Evolutionary conservation across 225 moss, liverwort and hornwort species (phyloP), one percentile per base, ranked within the genome.

Genomic region (Physcomitrium patens): DNA sequence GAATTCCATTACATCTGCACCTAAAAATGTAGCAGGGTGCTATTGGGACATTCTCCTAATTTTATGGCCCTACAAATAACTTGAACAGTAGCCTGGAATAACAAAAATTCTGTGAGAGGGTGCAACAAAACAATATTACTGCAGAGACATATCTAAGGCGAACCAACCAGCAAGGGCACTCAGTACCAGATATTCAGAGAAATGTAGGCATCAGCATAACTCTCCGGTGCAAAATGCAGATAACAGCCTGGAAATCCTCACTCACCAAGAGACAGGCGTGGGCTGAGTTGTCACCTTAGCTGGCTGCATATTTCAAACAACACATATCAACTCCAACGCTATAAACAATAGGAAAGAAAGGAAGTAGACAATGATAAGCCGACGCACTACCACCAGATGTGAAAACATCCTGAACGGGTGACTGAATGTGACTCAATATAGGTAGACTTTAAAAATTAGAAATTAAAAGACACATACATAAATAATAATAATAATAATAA

Each of bases 231-330:
- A 76, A 79, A 79, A 81, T 60, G 69, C 87, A 84, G 84, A 80
- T 76, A 73, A 84, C 68, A 87, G 81, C 83, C 78, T 78, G 81
- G 81, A 87, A 78, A 80, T 80, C 86, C 83, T 87, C 78, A 86
- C 90, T 86, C 79, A 96, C 93, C 96, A 96, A 72, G 96, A 90
- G 77, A 92, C 89, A 60, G 96, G 96, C 75, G 90, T 92, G 69
- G 93, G 90, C 80, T 93, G 91, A 75, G 76, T 80, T 79, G 88
- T 93, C 75, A 93, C 86, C 85, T 92, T 96, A 51, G 89, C 83
- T 83, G 89, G 85, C 93, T 95, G 90, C 86, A 89, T 53, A 66
- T 64, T 63, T 22, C 66, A 53, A 73, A 47, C 17, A 45, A 63
- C 45, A 74, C 28, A 28, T 55, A 41, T 80, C 54, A 84, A 54